phyloP scores from a whole-genome alignment of 176 grass and related monocot species.

The Puccinellia tenuiflora region DNA sequence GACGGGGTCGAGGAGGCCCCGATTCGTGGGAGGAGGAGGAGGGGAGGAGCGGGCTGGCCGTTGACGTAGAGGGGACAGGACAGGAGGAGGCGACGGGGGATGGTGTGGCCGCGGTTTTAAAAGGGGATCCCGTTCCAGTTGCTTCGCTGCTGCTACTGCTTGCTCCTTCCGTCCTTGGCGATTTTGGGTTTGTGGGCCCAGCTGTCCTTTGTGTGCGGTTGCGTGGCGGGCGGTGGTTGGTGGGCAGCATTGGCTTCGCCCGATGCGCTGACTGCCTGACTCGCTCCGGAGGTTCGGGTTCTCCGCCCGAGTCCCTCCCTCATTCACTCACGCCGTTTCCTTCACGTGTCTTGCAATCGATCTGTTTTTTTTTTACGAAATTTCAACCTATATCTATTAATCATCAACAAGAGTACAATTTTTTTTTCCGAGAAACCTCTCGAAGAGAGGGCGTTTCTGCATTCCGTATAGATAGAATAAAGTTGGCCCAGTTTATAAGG shows the following conservation, averaged over 20 bases:
- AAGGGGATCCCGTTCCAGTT: conserved; percentile 5
- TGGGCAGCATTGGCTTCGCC: background rate
- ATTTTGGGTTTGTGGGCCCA: background rate
- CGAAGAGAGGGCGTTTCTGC: too few relatives aligned
- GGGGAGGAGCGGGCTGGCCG: background rate
- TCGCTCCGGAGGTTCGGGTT: background rate
- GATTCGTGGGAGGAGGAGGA: conserved; percentile 23
- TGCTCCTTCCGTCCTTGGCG: background rate
- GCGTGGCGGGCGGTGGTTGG: background rate
- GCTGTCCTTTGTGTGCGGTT: background rate
- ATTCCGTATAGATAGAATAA: too few relatives aligned
- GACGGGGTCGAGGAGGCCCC: background rate
- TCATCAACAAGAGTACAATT: too few relatives aligned
- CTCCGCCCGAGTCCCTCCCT: background rate
- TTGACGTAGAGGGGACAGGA: conserved; percentile 14
- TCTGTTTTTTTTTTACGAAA: too few relatives aligned
- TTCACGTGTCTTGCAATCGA: too few relatives aligned
- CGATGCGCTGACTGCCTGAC: conserved; percentile 2
- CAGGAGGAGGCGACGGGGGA: background rate
- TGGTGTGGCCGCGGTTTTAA: conserved; percentile 24
- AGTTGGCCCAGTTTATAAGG: too few relatives aligned
- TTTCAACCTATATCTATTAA: too few relatives aligned
- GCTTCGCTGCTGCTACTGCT: background rate
- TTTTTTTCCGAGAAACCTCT: too few relatives aligned
- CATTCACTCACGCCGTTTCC: too few relatives aligned